A percentile compares a stretch with the other conserved stretches of the same genome.
These are phyloP conservation scores for Septoria petroselini DNA, from an alignment of 2,329 filamentous ascomycete genomes.

Conservation along the genomic window DNA sequence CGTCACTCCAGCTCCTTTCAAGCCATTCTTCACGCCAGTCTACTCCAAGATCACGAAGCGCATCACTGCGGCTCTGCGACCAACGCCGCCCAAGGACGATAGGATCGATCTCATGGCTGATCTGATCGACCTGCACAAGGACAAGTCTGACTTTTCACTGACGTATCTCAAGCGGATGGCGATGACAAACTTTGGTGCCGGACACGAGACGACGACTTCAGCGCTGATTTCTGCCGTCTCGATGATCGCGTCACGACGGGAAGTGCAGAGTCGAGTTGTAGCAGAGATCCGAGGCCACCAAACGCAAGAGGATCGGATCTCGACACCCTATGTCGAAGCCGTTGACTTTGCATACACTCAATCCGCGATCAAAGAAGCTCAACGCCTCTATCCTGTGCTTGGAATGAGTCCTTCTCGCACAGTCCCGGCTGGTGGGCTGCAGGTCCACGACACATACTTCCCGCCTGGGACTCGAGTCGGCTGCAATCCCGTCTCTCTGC, in stretches of 20 bases:
- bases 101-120: slow-evolving; percentile 18
- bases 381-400: slow-evolving; percentile 46
- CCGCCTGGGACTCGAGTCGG: slow-evolving; percentile 35
- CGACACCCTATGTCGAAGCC: slow-evolving; percentile 27
- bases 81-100: slow-evolving; percentile 11
- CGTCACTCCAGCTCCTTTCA: slow-evolving; percentile 18
- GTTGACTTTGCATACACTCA: slow-evolving; percentile 41
- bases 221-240: slow-evolving; percentile 14
- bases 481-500: slow-evolving; percentile 37
- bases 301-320: neutral
- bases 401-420: slow-evolving; percentile 43
- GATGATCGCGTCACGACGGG: slow-evolving; percentile 16
- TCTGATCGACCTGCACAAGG: slow-evolving; percentile 21
- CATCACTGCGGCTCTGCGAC: slow-evolving; percentile 16
- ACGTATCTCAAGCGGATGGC: slow-evolving; percentile 24
- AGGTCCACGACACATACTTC: slow-evolving; percentile 38
- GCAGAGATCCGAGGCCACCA: neutral
- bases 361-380: slow-evolving; percentile 46
- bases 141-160: slow-evolving; percentile 20
- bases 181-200: slow-evolving; percentile 25
- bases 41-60: slow-evolving; percentile 18
- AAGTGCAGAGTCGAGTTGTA: slow-evolving; percentile 1
- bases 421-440: slow-evolving; percentile 39
- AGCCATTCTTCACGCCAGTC: slow-evolving; percentile 19
- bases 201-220: slow-evolving; percentile 24